Base-by-base conservation (phyloP, 1,284 basidiomycete genomes). In the Trametes sp. region DNA sequence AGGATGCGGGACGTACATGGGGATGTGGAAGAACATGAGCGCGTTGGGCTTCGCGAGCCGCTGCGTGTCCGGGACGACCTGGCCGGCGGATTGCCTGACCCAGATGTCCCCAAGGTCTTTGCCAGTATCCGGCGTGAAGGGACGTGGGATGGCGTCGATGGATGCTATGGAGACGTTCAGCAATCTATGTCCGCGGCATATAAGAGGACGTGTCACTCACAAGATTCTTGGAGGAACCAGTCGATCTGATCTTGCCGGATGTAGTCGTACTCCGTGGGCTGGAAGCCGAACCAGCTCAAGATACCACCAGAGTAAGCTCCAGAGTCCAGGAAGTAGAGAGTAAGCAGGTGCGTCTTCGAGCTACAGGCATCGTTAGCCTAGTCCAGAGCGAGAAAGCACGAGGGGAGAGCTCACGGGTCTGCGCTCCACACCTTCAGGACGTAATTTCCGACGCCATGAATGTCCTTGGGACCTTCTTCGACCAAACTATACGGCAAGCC, bases 21-120 rank as follows among this genome's bases (percentile, higher is more conserved):
- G 95, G 57, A 98, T 97, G 71, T 98, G 95, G 87, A 96, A 97
- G 80, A 96, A 97, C 90, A 95, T 93, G 69, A 96, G 76, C 0
- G 94, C 95, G 71, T 96, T 96, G 1, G 95, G 95, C 75, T 95
- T 96, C 4, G 92, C 93, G 1, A 96, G 80, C 57, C 83, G 85
- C 48, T 77, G 81, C 0, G 75, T 80, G 28, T 77, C 76, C 1
- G 89, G 85, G 1, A 84, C 79, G 38, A 89, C 70, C 72, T 91
- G 88, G 45, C 81, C 82, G 10, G 72, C 67, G 10, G 70, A 72
- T 59, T 81, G 85, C 49, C 84, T 80, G 49, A 72, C 74, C 91
- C 90, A 92, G 54, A 88, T 75, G 54, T 82, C 77, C 8, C 85
- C 88, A 1, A 94, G 72, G 70, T 95, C 93, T 52, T 85, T 85